phyloP scores from a whole-genome alignment of 306 rosid genomes.

The Cucumis melo region DNA sequence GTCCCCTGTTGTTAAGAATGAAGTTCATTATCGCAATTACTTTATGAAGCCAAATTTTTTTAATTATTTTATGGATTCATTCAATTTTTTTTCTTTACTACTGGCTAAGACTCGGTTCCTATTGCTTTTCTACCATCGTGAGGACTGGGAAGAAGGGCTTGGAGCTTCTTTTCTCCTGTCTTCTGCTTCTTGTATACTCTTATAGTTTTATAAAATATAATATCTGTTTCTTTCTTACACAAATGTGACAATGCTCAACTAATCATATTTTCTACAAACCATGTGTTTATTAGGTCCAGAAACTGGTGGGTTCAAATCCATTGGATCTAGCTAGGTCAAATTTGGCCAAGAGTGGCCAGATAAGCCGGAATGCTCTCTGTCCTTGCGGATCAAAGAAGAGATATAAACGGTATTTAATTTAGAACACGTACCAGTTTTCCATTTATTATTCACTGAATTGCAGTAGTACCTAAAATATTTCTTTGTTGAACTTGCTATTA shows the following conservation, averaged over 20 bases:
- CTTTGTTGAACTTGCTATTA: background rate
- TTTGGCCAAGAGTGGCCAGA: slow-evolving; percentile 75
- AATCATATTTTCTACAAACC: background rate
- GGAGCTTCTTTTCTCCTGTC: background rate
- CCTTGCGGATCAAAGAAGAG: slow-evolving; percentile 95
- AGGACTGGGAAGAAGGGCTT: background rate
- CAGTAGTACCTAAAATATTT: background rate
- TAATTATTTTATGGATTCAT: background rate
- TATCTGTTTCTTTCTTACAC: background rate
- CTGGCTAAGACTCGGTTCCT: background rate
- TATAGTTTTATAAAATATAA: background rate
- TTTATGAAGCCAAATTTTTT: background rate
- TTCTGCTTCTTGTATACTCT: background rate
- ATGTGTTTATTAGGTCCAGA: slow-evolving; percentile 52
- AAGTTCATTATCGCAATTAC: background rate
- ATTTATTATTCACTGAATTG: background rate
- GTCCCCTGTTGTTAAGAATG: background rate
- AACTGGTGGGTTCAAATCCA: slow-evolving; percentile 68
- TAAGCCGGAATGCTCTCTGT: slow-evolving; percentile 76
- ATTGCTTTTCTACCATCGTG: background rate
- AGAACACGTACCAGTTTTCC: background rate
- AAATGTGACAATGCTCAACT: background rate
- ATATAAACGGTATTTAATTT: slow-evolving; percentile 56
- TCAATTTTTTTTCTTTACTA: background rate
- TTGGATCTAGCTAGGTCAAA: slow-evolving; percentile 68